Base-by-base conservation (phyloP, 2,329 filamentous ascomycete genomes). In the Fusarium abutilonis region DNA sequence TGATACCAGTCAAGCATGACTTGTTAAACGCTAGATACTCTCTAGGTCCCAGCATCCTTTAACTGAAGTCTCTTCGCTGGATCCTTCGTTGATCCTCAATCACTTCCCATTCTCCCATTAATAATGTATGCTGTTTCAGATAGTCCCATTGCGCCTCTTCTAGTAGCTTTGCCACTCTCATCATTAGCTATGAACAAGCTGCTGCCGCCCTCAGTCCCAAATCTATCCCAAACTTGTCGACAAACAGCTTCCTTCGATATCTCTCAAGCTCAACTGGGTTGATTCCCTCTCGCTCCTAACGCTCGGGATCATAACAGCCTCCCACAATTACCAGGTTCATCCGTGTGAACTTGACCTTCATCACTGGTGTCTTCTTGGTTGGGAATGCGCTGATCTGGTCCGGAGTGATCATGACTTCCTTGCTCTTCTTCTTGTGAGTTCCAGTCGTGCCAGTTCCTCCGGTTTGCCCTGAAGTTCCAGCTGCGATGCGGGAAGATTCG, bases 361-460 rank as follows among this genome's bases (percentile, higher is more conserved):
- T 91, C 10, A 98, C 91, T 0, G 94, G 93, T 14, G 90, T 94
- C 79, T 96, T 97, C 84, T 99, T 99, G 4, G 95, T 98, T 1
- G 92, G 89, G 73, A 97, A 98, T 1, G 92, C 93, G 64, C 88
- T 92, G 77, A 99, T 96, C 77, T 98, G 95, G 72, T 99, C 95
- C 0, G 93, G 89, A 0, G 90, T 93, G 40, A 97, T 90, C 70
- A 92, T 91, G 4, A 93, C 91, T 70, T 97, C 94, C 76, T 97
- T 97, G 52, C 86, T 86, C 75, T 92, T 92, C 80, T 96, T 96
- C 83, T 89, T 89, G 31, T 76, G 74, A 2, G 70, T 72, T 14
- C 77, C 73, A 15, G 74, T 63, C 21, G 75, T 64, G 2, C 71
- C 58, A 9, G 66, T 39, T 2, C 66, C 72, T 6, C 73, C 56